Conservation (phyloP, 2,329 filamentous ascomycete genomes). For the Claviceps digitariae region DNA sequence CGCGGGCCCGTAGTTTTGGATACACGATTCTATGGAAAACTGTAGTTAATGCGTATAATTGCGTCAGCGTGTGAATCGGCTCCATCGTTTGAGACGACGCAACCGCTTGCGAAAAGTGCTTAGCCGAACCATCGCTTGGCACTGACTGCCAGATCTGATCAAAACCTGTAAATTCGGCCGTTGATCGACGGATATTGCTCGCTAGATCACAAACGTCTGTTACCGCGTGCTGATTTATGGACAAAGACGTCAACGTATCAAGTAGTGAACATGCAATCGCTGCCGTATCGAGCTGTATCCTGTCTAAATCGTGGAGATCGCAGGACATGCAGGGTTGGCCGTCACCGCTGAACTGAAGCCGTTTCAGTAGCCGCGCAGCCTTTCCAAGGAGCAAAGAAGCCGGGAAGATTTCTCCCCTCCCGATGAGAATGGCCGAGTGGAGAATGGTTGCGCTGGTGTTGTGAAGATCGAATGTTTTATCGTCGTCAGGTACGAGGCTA, state of each 20-base stretch:
- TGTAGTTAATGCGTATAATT: conserved; percentile 1
- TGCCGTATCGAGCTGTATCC: conserved; percentile 10
- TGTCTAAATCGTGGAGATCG: conserved; percentile 3
- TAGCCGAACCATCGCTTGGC: neutral
- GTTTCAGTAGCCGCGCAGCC: conserved; percentile 36
- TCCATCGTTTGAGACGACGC: neutral
- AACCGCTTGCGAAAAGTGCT: neutral
- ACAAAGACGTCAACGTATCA: conserved; percentile 22
- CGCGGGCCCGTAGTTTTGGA: neutral
- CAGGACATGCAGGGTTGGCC: neutral
- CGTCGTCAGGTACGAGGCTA: conserved; percentile 32
- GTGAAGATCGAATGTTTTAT: conserved; percentile 31
- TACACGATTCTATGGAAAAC: neutral
- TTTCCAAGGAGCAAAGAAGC: conserved; percentile 54
- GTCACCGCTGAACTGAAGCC: conserved; percentile 9
- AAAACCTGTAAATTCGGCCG: neutral
- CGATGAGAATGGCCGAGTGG: conserved; percentile 50
- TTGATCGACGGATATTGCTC: neutral
- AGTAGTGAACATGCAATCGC: conserved; percentile 47
- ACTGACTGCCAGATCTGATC: conserved; percentile 1
- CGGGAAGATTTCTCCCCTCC: conserved; percentile 36
- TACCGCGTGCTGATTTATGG: neutral
- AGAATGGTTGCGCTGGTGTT: conserved; percentile 31
- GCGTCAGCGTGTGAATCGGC: conserved; percentile 3
- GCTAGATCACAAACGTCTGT: neutral